A percentile compares a stretch with the other conserved stretches of the same genome.
Conservation (phyloP, 1,139 yeast species). For the Candida tropicalis region DNA sequence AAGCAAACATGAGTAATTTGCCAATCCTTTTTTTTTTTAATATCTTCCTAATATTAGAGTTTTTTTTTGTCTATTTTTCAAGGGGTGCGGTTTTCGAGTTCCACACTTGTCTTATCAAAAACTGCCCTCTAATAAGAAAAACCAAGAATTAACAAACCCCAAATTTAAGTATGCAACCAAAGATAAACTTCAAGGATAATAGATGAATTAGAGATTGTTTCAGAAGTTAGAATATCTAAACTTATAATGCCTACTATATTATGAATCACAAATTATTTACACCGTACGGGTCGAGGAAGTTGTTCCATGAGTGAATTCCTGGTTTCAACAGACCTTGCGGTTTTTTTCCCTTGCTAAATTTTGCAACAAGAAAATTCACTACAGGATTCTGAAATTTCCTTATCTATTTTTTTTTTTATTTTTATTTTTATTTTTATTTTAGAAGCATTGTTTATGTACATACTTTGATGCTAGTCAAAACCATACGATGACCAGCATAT, state of each 20-base stretch:
- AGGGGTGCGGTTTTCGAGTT: slow-evolving; percentile 4
- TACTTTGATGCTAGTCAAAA: too few species aligned
- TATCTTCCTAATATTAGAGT: too few species aligned
- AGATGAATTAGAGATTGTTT: too few species aligned
- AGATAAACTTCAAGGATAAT: neutral
- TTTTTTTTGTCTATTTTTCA: neutral
- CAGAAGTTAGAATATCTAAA: too few species aligned
- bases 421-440: too few species aligned
- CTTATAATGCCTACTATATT: too few species aligned
- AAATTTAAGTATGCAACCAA: neutral
- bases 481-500: too few species aligned
- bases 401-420: slow-evolving; percentile 1
- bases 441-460: too few species aligned
- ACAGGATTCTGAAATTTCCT: slow-evolving; percentile 1
- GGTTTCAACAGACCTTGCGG: neutral
- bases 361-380: neutral
- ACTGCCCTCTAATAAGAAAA: too few species aligned
- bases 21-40: neutral
- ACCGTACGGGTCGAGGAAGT: too few species aligned
- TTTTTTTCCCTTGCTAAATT: neutral
- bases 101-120: slow-evolving; percentile 3
- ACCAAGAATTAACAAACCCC: neutral
- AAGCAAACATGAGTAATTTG: slow-evolving; percentile 6
- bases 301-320: too few species aligned
- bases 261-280: too few species aligned